These are phyloP conservation scores for Saccharomycodes ludwigii DNA, from an alignment of 805 yeast species.

Conservation along the genomic window DNA sequence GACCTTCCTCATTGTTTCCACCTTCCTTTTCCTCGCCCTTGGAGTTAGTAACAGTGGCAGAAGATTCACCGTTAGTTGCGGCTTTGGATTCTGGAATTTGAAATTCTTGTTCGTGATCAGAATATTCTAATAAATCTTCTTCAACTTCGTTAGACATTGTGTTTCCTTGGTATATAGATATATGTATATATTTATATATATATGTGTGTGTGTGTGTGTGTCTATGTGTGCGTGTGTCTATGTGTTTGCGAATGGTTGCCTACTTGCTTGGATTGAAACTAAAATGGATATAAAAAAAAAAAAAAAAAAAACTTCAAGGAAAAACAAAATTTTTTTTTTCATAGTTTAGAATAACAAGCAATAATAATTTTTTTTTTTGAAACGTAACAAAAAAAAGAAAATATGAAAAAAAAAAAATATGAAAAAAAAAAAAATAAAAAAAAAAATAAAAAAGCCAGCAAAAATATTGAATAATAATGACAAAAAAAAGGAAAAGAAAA, in stretches of 20 bases:
- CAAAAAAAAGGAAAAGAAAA: neutral
- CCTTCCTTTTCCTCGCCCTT: conserved; percentile 19
- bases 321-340: too few species aligned
- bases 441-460: neutral
- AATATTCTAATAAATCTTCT: conserved; percentile 98
- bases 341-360: too few species aligned
- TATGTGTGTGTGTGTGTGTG: neutral
- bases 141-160: conserved; percentile 90
- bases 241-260: too few species aligned
- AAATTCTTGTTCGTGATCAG: conserved; percentile 93
- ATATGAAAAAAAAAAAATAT: neutral
- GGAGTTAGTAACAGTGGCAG: conserved; percentile 16
- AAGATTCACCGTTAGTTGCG: conserved; percentile 15
- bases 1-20: conserved; percentile 43
- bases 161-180: too few species aligned
- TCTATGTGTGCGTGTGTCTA: neutral
- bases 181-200: too few species aligned
- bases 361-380: too few species aligned
- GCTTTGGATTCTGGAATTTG: conserved; percentile 43
- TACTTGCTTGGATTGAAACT: too few species aligned
- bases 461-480: neutral
- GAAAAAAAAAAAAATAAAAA: neutral
- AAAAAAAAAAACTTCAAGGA: too few species aligned
- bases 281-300: too few species aligned
- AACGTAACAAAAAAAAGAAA: neutral